Conservation (phyloP, 495 filamentous ascomycete genomes). For the Lasiosphaeria miniovina region DNA sequence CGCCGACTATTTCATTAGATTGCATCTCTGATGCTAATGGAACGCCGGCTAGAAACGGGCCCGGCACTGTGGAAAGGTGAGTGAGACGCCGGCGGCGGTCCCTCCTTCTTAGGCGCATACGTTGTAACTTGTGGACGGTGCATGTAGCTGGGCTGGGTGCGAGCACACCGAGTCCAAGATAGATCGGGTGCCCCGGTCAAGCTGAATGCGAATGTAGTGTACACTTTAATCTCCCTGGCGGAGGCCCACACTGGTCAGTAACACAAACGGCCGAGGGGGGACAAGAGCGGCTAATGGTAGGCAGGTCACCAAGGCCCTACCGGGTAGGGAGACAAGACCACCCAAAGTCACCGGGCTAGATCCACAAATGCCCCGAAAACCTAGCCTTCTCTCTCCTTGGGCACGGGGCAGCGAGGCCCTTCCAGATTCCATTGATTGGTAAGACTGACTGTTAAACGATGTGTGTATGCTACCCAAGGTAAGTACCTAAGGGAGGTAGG, state of each 20-base stretch:
- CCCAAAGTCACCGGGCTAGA: neutral
- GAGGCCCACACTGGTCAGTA: neutral
- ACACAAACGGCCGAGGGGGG: neutral
- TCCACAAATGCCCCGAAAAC: constrained; percentile 1
- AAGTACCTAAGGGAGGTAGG: too few relatives aligned
- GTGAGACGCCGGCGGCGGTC: neutral
- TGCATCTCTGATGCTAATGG: too few relatives aligned
- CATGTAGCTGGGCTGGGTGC: neutral
- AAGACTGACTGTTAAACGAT: too few relatives aligned
- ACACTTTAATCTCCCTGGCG: neutral
- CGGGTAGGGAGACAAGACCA: neutral
- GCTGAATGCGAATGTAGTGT: neutral
- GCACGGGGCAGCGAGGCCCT: neutral
- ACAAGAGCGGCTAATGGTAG: neutral
- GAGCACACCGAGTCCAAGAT: constrained; percentile 1
- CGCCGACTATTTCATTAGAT: too few relatives aligned
- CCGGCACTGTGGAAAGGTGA: too few relatives aligned
- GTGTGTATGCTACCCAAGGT: too few relatives aligned
- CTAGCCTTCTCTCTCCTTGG: neutral
- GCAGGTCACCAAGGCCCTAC: neutral
- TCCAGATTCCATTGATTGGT: neutral
- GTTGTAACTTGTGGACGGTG: neutral
- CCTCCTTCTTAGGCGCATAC: neutral
- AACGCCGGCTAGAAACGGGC: too few relatives aligned
- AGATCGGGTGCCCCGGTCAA: constrained; percentile 2